A percentile compares a stretch with the other conserved stretches of the same genome.
These are phyloP conservation scores for Alternaria tenuissima DNA, from an alignment of 2,329 filamentous ascomycete genomes.

Conservation along the genomic window DNA sequence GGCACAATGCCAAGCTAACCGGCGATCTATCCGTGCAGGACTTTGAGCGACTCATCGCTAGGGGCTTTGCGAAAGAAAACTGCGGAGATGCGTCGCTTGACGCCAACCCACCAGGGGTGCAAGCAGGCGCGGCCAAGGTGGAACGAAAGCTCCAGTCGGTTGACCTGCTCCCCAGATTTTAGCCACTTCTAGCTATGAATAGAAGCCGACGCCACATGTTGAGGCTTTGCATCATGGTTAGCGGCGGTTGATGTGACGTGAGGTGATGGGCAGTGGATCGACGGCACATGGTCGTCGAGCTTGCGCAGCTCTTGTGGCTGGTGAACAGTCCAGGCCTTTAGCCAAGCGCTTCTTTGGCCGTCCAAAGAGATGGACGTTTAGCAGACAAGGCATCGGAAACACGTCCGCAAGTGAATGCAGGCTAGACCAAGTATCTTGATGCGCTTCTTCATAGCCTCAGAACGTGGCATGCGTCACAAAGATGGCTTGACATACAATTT, in stretches of 20 bases:
- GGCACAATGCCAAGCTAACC: conserved; percentile 4
- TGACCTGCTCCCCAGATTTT: neutral
- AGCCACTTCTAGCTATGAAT: conserved; percentile 11
- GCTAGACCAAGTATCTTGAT: neutral
- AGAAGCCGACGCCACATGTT: conserved; percentile 7
- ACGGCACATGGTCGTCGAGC: conserved; percentile 7
- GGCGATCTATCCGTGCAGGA: conserved; percentile 2
- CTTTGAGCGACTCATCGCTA: neutral
- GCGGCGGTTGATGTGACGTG: neutral
- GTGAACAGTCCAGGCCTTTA: conserved; percentile 7
- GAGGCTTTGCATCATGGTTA: conserved; percentile 14
- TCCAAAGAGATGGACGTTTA: neutral
- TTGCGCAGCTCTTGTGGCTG: conserved; percentile 20
- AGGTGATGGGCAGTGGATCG: neutral
- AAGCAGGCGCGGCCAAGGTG: neutral
- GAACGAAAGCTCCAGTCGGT: neutral
- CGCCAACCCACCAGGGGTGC: neutral
- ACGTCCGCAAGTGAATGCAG: neutral
- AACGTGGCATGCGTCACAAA: conserved; percentile 10
- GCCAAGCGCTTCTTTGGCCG: conserved; percentile 4
- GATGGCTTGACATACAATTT: neutral
- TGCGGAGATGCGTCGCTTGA: neutral
- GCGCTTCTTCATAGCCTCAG: neutral
- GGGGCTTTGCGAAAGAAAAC: neutral
- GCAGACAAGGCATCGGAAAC: neutral